Evolutionary conservation across 768 basidiomycete species (phyloP).

Genomic region (Infundibulicybe gibba): DNA sequence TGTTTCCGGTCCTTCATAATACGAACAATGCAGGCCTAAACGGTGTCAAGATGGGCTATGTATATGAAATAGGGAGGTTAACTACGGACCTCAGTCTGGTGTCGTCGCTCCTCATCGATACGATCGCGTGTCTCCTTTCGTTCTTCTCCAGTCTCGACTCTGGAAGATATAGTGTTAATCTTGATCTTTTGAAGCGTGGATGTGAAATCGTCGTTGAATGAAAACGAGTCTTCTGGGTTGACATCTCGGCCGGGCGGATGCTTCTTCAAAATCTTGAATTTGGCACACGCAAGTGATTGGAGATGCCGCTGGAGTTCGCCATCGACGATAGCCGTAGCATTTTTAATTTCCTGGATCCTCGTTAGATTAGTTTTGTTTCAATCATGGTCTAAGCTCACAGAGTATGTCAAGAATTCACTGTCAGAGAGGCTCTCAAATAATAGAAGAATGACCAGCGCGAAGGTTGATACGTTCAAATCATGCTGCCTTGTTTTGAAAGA

Average conservation of each 20-base stretch:
- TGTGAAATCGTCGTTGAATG: constrained; percentile 83
- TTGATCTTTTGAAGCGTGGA: constrained; percentile 88
- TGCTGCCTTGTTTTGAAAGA: constrained; percentile 77
- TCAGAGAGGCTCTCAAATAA: constrained; percentile 76
- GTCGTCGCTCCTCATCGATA: constrained; percentile 87
- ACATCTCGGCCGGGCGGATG: constrained; percentile 87
- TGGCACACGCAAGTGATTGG: constrained; percentile 94
- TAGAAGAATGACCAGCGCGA: constrained; percentile 81
- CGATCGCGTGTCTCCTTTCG: constrained; percentile 86
- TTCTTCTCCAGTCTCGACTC: constrained; percentile 84
- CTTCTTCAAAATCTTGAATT: constrained; percentile 89
- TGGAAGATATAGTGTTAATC: constrained; percentile 84
- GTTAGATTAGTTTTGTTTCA: background rate
- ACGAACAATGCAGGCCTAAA: constrained; percentile 94
- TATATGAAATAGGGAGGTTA: background rate
- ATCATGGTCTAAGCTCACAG: constrained; percentile 40
- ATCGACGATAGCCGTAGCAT: constrained; percentile 71
- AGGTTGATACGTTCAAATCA: constrained; percentile 91
- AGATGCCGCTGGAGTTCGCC: constrained; percentile 85
- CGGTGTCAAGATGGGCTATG: constrained; percentile 2
- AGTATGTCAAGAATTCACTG: constrained; percentile 71
- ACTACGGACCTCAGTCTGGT: constrained; percentile 79
- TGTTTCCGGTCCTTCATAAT: constrained; percentile 96
- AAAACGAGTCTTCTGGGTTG: constrained; percentile 71
- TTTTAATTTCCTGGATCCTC: constrained; percentile 77